phyloP scores from a whole-genome alignment of 768 basidiomycete genomes.

The Calocera cornea region DNA sequence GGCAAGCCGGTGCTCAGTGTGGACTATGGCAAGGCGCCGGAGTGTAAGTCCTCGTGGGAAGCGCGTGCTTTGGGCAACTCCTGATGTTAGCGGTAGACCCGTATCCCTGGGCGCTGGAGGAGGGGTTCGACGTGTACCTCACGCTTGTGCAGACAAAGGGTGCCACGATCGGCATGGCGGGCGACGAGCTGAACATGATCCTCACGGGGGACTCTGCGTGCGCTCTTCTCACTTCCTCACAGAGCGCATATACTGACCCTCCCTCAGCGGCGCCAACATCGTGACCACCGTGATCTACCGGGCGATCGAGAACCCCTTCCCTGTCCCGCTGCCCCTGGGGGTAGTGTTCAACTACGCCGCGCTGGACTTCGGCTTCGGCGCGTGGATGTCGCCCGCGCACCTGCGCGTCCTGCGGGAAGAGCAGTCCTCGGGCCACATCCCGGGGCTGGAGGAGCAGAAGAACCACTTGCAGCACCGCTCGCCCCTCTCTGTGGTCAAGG shows the following conservation, averaged over 20 bases:
- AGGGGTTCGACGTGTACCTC: slow-evolving; percentile 81
- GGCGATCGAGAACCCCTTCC: slow-evolving; percentile 50
- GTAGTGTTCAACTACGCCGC: slow-evolving; percentile 83
- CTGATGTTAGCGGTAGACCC: slow-evolving; percentile 52
- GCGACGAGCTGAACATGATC: slow-evolving; percentile 62
- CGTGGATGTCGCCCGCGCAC: slow-evolving; percentile 82
- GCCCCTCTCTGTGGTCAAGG: slow-evolving; percentile 82
- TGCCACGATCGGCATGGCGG: slow-evolving; percentile 72
- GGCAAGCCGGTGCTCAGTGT: slow-evolving; percentile 70
- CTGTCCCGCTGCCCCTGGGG: slow-evolving; percentile 60
- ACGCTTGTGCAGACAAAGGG: slow-evolving; percentile 71
- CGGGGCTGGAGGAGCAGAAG: slow-evolving; percentile 63
- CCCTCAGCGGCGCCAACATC: slow-evolving; percentile 67
- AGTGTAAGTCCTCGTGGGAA: slow-evolving; percentile 44
- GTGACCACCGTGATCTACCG: slow-evolving; percentile 74
- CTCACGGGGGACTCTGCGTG: slow-evolving; percentile 95
- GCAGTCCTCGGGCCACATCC: slow-evolving; percentile 69
- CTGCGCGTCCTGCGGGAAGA: slow-evolving; percentile 74
- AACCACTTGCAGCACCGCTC: slow-evolving; percentile 81
- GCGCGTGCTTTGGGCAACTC: not conserved
- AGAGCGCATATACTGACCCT: not conserved
- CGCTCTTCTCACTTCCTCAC: slow-evolving; percentile 25
- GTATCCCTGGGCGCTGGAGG: slow-evolving; percentile 92
- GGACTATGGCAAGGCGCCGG: slow-evolving; percentile 93
- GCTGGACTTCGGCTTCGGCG: slow-evolving; percentile 94